These are phyloP conservation scores for Vitis labrusca DNA, from an alignment of 164 flowering plant species.

Conservation along the genomic window DNA sequence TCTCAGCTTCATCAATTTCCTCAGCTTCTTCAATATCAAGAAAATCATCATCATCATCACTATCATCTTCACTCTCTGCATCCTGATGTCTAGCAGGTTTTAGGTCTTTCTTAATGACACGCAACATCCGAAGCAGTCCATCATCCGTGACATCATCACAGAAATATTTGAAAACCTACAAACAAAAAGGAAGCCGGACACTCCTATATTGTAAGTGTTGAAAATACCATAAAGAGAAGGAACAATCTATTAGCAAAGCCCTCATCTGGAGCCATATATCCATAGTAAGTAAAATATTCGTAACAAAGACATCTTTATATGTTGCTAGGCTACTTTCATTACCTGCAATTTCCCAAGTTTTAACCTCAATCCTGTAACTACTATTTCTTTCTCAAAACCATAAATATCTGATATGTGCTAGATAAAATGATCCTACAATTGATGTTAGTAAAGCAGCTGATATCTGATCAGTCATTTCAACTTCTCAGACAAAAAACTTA, in stretches of 20 bases:
- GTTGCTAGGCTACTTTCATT: too few species aligned
- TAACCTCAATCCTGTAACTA: not conserved
- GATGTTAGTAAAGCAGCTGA: not conserved
- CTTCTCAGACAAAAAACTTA: too few species aligned
- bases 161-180: constrained; percentile 81
- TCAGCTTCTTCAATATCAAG: constrained; percentile 81
- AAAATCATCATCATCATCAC: constrained; percentile 49
- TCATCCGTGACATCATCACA: constrained; percentile 65
- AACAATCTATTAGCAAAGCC: not conserved
- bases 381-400: not conserved
- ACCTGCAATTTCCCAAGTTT: too few species aligned
- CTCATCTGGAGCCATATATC: not conserved
- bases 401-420: not conserved
- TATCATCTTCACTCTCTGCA: constrained; percentile 47
- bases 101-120: constrained; percentile 75
- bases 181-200: not conserved
- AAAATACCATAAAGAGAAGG: not conserved
- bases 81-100: constrained; percentile 75
- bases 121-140: constrained; percentile 70
- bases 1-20: constrained; percentile 71
- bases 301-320: too few species aligned
- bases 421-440: not conserved
- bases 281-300: not conserved
- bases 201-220: not conserved
- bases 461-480: not conserved